Evolutionary conservation across 495 filamentous ascomycete genomes (phyloP), one percentile per base, ranked within the genome.

Genomic region (Pseudotulostoma volvatum): DNA sequence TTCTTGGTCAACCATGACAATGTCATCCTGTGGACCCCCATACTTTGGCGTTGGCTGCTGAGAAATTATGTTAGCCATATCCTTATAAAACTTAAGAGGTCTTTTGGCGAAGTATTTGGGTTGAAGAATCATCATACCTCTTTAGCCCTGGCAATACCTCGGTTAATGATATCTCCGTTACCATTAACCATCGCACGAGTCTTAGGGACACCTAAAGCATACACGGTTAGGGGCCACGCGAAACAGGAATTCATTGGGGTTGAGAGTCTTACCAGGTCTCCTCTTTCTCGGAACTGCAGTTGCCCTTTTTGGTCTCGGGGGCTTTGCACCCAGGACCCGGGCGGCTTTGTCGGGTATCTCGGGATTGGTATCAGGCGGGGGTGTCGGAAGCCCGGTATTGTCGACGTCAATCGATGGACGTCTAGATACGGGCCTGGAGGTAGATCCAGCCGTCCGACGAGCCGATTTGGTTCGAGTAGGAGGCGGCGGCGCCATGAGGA

Each of bases 151-250:
- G n/a, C n/a, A n/a, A n/a, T n/a, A n/a, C n/a, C n/a, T n/a, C n/a
- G n/a, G n/a, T n/a, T n/a, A 31, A 75, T 66, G 36, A 73, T 51
- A 41, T 77, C 74, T 39, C 74, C 71, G 38, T 69, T 66, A 23
- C 75, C 71, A 39, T 67, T 64, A 30, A 76, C 72, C 35, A 76
- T 58, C 5, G 68, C 49, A 49, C 76, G 75, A 3, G 74, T 67
- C 50, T 79, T 74, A 31, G 64, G 71, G 33, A 59, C 58, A 41
- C 48, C 63, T 68, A 46, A 1, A 32, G 31, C 18, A 28, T 34
- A 14, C 37, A 37, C 13, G 43, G 48, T 46, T 46, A 35, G 17
- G 33, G 4, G 3, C 7, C 25, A n/a, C 15, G 23, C 7, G 14
- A 16, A 7, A 32, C 1, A n/a, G 14, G 13, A 31, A 18, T 18